Percentiles rank a stretch among this genome's conserved stretches.
Conservation (phyloP, 2,329 filamentous ascomycete species). For the Paecilomyces variotii region DNA sequence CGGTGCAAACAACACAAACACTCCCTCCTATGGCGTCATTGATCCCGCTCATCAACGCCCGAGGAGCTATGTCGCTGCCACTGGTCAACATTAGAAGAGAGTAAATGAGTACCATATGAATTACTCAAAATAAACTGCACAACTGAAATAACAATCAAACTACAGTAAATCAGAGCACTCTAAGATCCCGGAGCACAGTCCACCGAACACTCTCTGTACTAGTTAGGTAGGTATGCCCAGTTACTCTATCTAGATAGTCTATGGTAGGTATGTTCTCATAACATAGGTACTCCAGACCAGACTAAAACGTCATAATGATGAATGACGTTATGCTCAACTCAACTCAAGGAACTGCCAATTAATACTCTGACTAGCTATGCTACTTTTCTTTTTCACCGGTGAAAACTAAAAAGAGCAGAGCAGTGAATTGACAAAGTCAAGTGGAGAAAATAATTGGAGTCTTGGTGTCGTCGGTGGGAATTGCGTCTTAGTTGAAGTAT, state of each 20-base stretch:
- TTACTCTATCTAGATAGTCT: no score
- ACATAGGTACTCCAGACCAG: not conserved
- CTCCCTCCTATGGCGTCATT: not conserved
- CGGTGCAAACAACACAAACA: not conserved
- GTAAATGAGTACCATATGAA: not conserved
- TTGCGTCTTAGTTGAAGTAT: no score
- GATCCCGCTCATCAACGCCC: not conserved
- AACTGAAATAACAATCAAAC: not conserved
- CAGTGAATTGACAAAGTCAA: no score
- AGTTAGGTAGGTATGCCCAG: not conserved
- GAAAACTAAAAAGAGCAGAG: no score
- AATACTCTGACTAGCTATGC: no score
- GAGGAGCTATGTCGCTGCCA: not conserved
- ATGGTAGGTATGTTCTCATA: not conserved
- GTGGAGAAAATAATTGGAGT: no score
- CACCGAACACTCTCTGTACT: not conserved
- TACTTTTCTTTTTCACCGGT: no score
- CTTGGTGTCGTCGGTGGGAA: no score
- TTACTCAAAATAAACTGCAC: not conserved
- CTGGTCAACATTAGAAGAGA: not conserved
- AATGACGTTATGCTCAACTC: not conserved
- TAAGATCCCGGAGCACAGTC: not conserved
- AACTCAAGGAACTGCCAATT: no score
- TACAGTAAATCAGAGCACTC: not conserved
- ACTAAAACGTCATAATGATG: not conserved